Evolutionary conservation across 495 filamentous ascomycete species (phyloP).

Genomic region (Cercophora sp.): DNA sequence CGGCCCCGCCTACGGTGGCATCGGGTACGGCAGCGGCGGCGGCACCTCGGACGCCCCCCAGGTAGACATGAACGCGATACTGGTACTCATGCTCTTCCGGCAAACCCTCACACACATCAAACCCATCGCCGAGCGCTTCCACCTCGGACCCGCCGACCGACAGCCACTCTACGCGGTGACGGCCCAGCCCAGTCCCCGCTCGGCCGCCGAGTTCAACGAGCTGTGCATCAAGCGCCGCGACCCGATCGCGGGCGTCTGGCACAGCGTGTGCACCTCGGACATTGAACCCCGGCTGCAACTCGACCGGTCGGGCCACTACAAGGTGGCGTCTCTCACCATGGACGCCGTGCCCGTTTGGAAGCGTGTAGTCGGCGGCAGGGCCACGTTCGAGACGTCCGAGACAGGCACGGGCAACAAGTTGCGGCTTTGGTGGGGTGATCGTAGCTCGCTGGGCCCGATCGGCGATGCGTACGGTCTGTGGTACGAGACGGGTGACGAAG

Average conservation of each 20-base stretch:
- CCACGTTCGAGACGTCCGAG: neutral
- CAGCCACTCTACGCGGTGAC: constrained; percentile 14
- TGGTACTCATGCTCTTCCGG: constrained; percentile 8
- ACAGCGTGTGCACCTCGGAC: constrained; percentile 2
- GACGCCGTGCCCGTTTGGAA: constrained; percentile 11
- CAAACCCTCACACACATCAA: constrained; percentile 4
- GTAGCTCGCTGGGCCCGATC: neutral
- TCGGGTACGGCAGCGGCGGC: neutral
- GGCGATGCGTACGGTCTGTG: constrained; percentile 6
- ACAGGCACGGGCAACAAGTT: neutral
- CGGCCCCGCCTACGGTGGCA: neutral
- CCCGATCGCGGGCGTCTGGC: constrained; percentile 4
- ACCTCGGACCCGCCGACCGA: constrained; percentile 11
- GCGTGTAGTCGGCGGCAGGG: neutral
- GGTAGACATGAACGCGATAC: neutral
- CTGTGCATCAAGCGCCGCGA: constrained; percentile 6
- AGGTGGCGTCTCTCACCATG: neutral
- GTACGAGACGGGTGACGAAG: neutral
- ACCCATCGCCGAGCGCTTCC: constrained; percentile 10
- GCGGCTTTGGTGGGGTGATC: constrained; percentile 2
- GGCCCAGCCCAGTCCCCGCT: constrained; percentile 9
- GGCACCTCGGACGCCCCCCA: no score
- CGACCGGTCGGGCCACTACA: neutral
- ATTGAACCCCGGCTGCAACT: constrained; percentile 5
- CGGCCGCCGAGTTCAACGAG: constrained; percentile 11